Evolutionary conservation across 345 rosid genomes (phyloP).

Genomic region (Dovyalis caffra): DNA sequence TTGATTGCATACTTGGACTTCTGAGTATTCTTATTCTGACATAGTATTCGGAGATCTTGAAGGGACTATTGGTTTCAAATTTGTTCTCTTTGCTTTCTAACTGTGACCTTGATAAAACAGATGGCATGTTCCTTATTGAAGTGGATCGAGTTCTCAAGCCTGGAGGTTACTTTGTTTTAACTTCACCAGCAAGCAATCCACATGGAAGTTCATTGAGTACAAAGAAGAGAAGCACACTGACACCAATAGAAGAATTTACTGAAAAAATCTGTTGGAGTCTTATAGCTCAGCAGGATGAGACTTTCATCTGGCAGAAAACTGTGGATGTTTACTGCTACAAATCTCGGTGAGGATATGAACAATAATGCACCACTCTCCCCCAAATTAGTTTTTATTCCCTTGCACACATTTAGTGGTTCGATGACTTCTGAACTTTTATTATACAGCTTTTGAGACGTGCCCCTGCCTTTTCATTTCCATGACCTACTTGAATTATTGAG

Average conservation of each 20-base stretch:
- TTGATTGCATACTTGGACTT: not conserved
- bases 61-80: not conserved
- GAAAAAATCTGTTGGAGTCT: constrained; percentile 85
- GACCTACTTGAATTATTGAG: not conserved
- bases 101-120: constrained; percentile 39
- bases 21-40: not conserved
- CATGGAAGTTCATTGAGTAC: constrained; percentile 43
- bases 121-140: constrained; percentile 86
- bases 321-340: constrained; percentile 51
- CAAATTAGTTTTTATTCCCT: constrained; percentile 4
- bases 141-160: constrained; percentile 92
- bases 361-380: not conserved
- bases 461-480: not conserved
- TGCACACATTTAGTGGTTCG: not conserved
- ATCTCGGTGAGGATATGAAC: constrained; percentile 57
- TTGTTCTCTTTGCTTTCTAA: constrained; percentile 19
- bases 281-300: constrained; percentile 92
- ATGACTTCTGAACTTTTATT: not conserved
- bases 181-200: constrained; percentile 65
- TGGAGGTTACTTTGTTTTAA: constrained; percentile 92
- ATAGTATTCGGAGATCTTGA: not conserved
- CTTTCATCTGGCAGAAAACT: constrained; percentile 96
- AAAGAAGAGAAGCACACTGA: constrained; percentile 55
- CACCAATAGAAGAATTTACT: constrained; percentile 59
- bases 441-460: not conserved